phyloP scores from a whole-genome alignment of 2,329 filamentous ascomycete species.

The Fusarium equiseti region DNA sequence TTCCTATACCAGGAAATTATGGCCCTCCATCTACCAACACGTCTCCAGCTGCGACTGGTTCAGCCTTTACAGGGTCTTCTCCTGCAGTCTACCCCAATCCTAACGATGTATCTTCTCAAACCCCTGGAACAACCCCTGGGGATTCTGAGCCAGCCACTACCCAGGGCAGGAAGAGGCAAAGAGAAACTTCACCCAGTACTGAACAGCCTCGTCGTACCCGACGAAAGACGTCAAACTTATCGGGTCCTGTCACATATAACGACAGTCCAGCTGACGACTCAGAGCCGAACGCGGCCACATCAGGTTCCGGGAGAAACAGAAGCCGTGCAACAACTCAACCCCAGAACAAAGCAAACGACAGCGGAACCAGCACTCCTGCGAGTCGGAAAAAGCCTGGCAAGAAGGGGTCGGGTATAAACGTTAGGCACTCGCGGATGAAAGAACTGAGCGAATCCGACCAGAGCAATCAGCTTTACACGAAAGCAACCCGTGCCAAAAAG shows the following conservation, averaged over 20 bases:
- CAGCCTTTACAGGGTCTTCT: background rate
- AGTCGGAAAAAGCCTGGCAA: background rate
- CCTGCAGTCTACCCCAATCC: background rate
- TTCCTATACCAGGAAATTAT: background rate
- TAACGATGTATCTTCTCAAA: background rate
- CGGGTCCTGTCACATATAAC: background rate
- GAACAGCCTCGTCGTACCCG: background rate
- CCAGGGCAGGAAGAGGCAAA: slow-evolving; percentile 4
- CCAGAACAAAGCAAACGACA: background rate
- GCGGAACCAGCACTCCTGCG: background rate
- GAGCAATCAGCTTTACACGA: background rate
- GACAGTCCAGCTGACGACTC: background rate
- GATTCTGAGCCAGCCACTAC: background rate
- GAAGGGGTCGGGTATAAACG: background rate
- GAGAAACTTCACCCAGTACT: background rate
- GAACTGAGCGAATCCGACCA: background rate
- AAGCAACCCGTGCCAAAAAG: background rate
- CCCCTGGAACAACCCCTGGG: background rate
- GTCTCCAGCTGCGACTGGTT: background rate
- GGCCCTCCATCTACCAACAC: background rate
- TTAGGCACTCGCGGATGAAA: slow-evolving; percentile 1
- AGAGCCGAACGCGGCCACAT: background rate
- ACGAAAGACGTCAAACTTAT: background rate
- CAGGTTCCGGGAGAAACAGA: background rate
- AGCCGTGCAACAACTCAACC: background rate